A percentile compares a stretch with the other conserved stretches of the same genome.
These are phyloP conservation scores for Pestalotiopsis sp. DNA, from an alignment of 2,329 filamentous ascomycete genomes.

Conservation along the genomic window DNA sequence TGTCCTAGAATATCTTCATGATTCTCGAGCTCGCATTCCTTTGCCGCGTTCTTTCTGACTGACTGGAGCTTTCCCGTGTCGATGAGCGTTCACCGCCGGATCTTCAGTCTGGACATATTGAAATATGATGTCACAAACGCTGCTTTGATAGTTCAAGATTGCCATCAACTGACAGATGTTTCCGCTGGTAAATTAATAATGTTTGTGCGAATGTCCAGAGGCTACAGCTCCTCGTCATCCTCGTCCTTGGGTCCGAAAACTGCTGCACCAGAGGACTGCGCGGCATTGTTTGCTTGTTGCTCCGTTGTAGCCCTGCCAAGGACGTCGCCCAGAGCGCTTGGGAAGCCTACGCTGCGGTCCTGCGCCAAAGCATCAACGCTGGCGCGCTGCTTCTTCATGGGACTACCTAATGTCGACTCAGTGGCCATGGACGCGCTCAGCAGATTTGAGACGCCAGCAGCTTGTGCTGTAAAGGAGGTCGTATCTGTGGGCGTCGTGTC, in stretches of 20 bases:
- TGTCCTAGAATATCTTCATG: too few species aligned
- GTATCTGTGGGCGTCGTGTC: constrained; percentile 45
- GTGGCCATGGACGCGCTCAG: constrained; percentile 47
- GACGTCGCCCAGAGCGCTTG: constrained; percentile 43
- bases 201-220: neutral
- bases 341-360: constrained; percentile 38
- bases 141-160: neutral
- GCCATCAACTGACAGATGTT: neutral
- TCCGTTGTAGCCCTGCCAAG: constrained; percentile 34
- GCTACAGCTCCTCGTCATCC: constrained; percentile 34
- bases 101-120: neutral
- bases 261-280: neutral
- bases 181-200: neutral
- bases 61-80: too few species aligned
- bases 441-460: constrained; percentile 37
- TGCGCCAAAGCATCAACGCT: constrained; percentile 55
- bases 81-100: too few species aligned
- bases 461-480: constrained; percentile 31
- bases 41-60: too few species aligned
- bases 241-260: constrained; percentile 22
- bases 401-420: constrained; percentile 63
- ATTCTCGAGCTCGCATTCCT: too few species aligned
- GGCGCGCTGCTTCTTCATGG: constrained; percentile 75
- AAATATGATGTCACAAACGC: neutral
- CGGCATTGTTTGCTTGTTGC: constrained; percentile 22